Base-by-base conservation (phyloP, 2,329 filamentous ascomycete genomes). In the Fusarium sp. region DNA sequence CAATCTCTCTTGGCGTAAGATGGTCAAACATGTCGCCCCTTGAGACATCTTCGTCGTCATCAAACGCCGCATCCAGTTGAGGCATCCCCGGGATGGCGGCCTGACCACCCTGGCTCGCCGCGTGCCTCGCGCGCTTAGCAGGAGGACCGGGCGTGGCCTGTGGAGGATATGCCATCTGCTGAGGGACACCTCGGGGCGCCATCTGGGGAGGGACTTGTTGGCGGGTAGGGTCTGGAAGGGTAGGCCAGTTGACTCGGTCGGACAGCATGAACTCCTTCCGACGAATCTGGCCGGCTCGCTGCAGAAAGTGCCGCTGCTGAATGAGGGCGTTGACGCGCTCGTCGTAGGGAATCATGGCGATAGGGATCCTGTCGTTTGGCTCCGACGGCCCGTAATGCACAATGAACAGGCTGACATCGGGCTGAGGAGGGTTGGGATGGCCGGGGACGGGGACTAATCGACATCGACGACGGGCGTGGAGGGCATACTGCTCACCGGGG, bases 261-360 rank as follows among this genome's bases (percentile, higher is more conserved):
- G 94, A 91, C 22, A 98, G 88, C 92, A 98, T 97, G 80, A 98
- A 98, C 79, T 98, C 95, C 80, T 98, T 97, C 77, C 95, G 92
- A 66, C 92, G 90, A 52, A 98, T 91, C 78, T 95, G 93, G 8
- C 95, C 96, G 74, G 94, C 93, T 64, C 87, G 89, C 83, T 93
- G 91, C 84, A 86, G 94, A 82, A 86, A 93, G 82, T 84, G 87
- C 78, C 91, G 87, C 65, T 91, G 89, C 67, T 88, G 87, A 81
- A 95, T 86, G 18, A 89, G 87, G 57, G 86, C 82, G 69, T 92
- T 91, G 50, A 89, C 86, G 31, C 91, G 90, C 57, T 89, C 87
- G 47, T 91, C 87, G 66, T 92, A 87, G 0, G 90, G 92, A 20
- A 96, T 89, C 75, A 91, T 87, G 42, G 89, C 88, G 22, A 91